A percentile compares a stretch with the other conserved stretches of the same genome.
Conservation (phyloP, 2,329 filamentous ascomycete genomes). For the Colletotrichum zoysiae region DNA sequence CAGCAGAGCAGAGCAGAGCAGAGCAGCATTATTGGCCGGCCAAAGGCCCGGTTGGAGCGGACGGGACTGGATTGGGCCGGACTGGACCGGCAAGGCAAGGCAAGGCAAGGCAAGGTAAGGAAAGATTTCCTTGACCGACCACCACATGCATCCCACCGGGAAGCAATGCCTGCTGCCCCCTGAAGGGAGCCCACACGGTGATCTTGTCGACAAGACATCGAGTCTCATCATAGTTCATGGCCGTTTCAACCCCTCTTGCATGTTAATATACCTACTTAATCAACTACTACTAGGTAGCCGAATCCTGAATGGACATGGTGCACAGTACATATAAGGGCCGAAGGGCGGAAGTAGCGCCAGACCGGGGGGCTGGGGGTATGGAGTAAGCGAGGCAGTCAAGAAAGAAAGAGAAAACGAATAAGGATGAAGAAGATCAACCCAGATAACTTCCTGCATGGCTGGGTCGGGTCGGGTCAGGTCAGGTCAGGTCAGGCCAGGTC, state of each 20-base stretch:
- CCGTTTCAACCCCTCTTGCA: constrained; percentile 11
- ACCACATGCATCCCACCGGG: neutral
- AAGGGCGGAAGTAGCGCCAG: neutral
- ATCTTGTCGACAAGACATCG: neutral
- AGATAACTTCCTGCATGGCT: neutral
- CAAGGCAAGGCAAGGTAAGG: neutral
- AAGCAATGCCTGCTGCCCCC: neutral
- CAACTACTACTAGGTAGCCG: neutral
- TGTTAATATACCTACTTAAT: neutral
- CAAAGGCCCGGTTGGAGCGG: neutral
- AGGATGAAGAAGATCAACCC: constrained; percentile 1
- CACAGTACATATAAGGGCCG: neutral
- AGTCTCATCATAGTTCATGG: neutral
- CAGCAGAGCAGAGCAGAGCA: neutral
- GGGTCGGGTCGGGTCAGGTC: neutral
- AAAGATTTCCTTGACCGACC: neutral
- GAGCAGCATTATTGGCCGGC: neutral
- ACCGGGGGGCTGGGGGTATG: neutral
- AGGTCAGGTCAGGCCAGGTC: too few species aligned
- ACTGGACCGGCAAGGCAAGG: neutral
- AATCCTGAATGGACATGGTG: neutral
- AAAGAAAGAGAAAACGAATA: neutral
- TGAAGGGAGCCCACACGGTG: neutral
- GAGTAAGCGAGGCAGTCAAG: neutral
- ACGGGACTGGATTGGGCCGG: neutral